These are phyloP conservation scores for Mycena sp. DNA, from an alignment of 1,284 basidiomycete genomes.

Conservation along the genomic window DNA sequence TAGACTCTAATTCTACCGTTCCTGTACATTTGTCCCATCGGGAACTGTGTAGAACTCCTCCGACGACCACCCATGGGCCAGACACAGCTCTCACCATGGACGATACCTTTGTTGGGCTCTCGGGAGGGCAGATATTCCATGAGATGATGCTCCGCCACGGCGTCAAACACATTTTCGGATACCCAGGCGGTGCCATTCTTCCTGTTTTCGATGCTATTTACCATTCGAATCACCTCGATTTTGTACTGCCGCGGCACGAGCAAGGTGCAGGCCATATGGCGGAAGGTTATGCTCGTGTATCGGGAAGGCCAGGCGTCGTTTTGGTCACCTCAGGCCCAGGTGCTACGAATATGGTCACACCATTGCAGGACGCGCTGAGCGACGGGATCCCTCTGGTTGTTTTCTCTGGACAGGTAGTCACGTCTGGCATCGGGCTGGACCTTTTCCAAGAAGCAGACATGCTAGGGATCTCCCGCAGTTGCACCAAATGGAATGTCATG, in stretches of 20 bases:
- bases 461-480: slow-evolving; percentile 94
- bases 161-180: slow-evolving; percentile 98
- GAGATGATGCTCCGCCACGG: slow-evolving; percentile 99
- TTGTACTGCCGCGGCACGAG: slow-evolving; percentile 95
- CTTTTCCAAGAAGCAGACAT: slow-evolving; percentile 99
- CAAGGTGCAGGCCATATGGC: slow-evolving; percentile 99
- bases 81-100: no score
- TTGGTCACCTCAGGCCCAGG: slow-evolving; percentile 98
- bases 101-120: slow-evolving; percentile 90
- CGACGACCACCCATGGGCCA: no score
- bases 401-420: slow-evolving; percentile 97
- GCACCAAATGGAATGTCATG: slow-evolving; percentile 99
- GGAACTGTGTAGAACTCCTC: no score
- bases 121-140: slow-evolving; percentile 98
- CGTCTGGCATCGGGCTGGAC: slow-evolving; percentile 96
- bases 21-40: no score
- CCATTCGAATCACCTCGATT: slow-evolving; percentile 95
- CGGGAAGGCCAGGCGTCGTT: slow-evolving; percentile 96
- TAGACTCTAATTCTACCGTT: no score
- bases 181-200: slow-evolving; percentile 97
- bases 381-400: slow-evolving; percentile 97
- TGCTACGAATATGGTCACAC: slow-evolving; percentile 97
- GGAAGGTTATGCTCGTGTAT: slow-evolving; percentile 97
- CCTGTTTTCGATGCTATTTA: slow-evolving; percentile 99
- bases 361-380: slow-evolving; percentile 97